Percentiles rank a stretch among this genome's conserved stretches.
Conservation (phyloP, 208 protist genomes). For the Giardia muris region DNA sequence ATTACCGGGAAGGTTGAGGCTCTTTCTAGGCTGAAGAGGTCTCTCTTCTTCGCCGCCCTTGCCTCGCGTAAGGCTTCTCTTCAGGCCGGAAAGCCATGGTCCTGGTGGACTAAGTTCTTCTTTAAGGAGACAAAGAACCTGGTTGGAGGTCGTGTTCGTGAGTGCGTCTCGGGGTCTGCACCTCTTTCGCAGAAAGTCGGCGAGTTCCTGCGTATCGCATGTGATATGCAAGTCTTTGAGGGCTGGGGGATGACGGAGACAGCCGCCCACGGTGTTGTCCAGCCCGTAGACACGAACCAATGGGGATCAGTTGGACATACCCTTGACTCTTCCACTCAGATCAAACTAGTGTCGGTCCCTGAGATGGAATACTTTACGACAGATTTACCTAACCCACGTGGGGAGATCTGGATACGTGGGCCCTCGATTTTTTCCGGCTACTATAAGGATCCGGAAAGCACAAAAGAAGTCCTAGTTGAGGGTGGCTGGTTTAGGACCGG, state of each 20-base stretch:
- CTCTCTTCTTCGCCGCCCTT: background rate
- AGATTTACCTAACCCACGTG: slow-evolving; percentile 18
- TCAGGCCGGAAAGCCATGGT: background rate
- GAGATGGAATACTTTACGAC: background rate
- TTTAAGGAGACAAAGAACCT: background rate
- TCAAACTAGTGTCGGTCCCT: background rate
- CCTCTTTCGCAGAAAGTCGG: background rate
- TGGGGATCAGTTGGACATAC: background rate
- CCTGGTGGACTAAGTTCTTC: slow-evolving; percentile 10
- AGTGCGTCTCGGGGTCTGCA: slow-evolving; percentile 32
- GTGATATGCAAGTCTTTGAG: background rate
- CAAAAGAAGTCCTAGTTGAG: background rate
- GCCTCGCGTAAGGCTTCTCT: background rate
- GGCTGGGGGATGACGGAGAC: slow-evolving; percentile 37
- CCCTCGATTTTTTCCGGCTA: slow-evolving; percentile 42
- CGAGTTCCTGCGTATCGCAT: background rate
- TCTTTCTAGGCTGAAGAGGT: background rate
- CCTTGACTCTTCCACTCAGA: background rate
- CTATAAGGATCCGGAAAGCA: slow-evolving; percentile 33
- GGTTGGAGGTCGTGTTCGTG: background rate
- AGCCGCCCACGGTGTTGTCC: background rate
- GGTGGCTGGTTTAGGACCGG: slow-evolving; percentile 16
- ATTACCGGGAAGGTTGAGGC: slow-evolving; percentile 5
- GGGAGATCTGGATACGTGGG: slow-evolving; percentile 39
- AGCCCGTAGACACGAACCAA: background rate